These are phyloP conservation scores for Ceratocystis colombiana DNA, from an alignment of 2,329 filamentous ascomycete genomes.

Conservation along the genomic window DNA sequence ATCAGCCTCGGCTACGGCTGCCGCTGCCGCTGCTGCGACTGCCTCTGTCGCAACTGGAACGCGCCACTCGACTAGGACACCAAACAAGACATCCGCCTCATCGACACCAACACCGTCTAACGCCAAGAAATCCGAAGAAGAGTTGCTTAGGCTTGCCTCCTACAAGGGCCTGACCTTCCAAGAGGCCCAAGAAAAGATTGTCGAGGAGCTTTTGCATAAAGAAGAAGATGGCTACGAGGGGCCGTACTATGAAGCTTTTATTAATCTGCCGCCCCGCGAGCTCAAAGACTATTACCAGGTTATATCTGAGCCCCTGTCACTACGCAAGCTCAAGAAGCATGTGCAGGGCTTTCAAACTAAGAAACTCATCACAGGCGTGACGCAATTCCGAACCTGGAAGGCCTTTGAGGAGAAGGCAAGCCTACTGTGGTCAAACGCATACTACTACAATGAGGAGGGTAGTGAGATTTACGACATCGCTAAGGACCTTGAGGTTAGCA, in stretches of 20 bases:
- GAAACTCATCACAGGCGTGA: constrained; percentile 50
- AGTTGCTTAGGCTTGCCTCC: constrained; percentile 37
- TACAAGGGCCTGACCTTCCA: constrained; percentile 71
- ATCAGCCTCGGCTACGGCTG: constrained; percentile 4
- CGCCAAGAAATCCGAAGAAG: constrained; percentile 32
- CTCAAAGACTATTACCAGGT: constrained; percentile 79
- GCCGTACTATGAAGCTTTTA: constrained; percentile 60
- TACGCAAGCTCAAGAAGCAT: constrained; percentile 67
- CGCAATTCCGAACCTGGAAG: constrained; percentile 71
- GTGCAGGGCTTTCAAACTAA: constrained; percentile 64
- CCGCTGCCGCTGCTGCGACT: neutral
- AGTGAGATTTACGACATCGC: constrained; percentile 74
- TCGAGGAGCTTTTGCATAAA: constrained; percentile 62
- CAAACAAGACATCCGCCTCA: constrained; percentile 15
- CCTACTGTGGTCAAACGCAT: constrained; percentile 78
- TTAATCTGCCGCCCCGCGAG: constrained; percentile 63
- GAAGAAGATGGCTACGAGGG: constrained; percentile 59
- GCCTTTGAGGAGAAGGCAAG: constrained; percentile 70
- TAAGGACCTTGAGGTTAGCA: constrained; percentile 63
- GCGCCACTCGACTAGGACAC: constrained; percentile 23
- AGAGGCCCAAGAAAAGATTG: constrained; percentile 74
- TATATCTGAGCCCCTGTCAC: constrained; percentile 69
- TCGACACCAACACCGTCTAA: constrained; percentile 19
- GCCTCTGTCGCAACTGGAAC: constrained; percentile 1
- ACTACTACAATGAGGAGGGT: constrained; percentile 82